Evolutionary conservation across 2,329 filamentous ascomycete genomes (phyloP).

Genomic region (Teratosphaeria viscida): DNA sequence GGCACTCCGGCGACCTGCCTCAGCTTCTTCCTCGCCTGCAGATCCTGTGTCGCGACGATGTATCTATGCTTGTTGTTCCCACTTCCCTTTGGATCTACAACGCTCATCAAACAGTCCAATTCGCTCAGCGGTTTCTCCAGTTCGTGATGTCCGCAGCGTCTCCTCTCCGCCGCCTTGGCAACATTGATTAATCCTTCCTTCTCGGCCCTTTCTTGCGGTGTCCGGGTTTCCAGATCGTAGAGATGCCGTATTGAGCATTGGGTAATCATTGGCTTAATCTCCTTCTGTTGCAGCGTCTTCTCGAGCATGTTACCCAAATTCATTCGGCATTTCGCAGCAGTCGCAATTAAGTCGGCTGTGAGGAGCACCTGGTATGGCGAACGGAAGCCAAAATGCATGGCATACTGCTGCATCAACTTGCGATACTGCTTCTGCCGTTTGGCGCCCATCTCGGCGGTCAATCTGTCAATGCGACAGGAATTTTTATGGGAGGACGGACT

Average conservation of each 20-base stretch:
- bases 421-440: conserved; percentile 65
- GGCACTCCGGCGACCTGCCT: conserved; percentile 62
- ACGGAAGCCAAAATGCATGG: conserved; percentile 68
- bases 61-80: conserved; percentile 69
- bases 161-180: conserved; percentile 64
- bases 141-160: conserved; percentile 69
- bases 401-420: conserved; percentile 91
- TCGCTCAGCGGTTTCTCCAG: conserved; percentile 60
- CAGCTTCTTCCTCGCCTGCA: conserved; percentile 52
- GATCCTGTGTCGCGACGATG: conserved; percentile 64
- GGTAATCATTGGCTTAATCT: conserved; percentile 77
- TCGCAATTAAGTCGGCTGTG: conserved; percentile 74
- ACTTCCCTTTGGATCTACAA: conserved; percentile 67
- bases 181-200: conserved; percentile 56
- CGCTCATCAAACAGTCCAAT: conserved; percentile 58
- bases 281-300: conserved; percentile 66
- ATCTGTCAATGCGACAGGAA: not conserved
- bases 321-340: conserved; percentile 79
- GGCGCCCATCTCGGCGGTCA: conserved; percentile 46
- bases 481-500: not conserved
- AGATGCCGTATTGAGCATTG: conserved; percentile 73
- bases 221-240: conserved; percentile 40
- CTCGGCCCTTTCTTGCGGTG: conserved; percentile 11
- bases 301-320: conserved; percentile 67
- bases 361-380: conserved; percentile 86